Evolutionary conservation across 2,329 filamentous ascomycete genomes (phyloP), one percentile per base, ranked within the genome.

Genomic region (Fusarium phyllophilum): DNA sequence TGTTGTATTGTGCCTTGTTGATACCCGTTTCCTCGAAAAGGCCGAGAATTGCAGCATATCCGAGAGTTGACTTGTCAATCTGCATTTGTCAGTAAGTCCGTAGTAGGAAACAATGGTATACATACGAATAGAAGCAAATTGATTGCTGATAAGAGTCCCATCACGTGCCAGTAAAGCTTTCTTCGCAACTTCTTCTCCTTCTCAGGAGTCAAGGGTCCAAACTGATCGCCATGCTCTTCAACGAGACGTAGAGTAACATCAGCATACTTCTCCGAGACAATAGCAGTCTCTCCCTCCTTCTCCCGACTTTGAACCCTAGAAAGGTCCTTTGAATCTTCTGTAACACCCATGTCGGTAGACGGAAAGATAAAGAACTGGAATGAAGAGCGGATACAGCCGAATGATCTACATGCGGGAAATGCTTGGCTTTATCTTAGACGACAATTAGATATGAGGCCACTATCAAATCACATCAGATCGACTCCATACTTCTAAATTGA

Each of bases 21-120:
- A 68, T 68, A 6, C 63, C 65, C 1, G 65, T 68, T 29, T 68
- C 65, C 8, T 84, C 81, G 24, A 85, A 84, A 1, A 85, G 65
- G 1, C 83, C 84, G 10, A 85, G 76, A 29, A 85, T 81, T 2
- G 83, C 81, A 11, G 83, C 79, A 49, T 84, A 84, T 3, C 81
- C 80, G 1, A 85, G 70, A 2, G 83, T 84, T 0, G 65, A 68
- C 22, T 68, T 68, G 6, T 68, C 65, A 13, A 68, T 68, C 65
- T 68, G 29, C 5, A 5, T 0, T 3, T 13, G 18, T 45, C 0
- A 48, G 41, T 22, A 15, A 7, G 5, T 18, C 4, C 5, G 15
- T 6, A 11, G 31, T 15, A 1, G 4, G 13, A 29, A 15, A 18
- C 1, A 2, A 8, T 12, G 9, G 13, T n/a, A 3, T 14, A 33